Conservation (phyloP, 2,329 filamentous ascomycete genomes). For the Xylaria sp. region DNA sequence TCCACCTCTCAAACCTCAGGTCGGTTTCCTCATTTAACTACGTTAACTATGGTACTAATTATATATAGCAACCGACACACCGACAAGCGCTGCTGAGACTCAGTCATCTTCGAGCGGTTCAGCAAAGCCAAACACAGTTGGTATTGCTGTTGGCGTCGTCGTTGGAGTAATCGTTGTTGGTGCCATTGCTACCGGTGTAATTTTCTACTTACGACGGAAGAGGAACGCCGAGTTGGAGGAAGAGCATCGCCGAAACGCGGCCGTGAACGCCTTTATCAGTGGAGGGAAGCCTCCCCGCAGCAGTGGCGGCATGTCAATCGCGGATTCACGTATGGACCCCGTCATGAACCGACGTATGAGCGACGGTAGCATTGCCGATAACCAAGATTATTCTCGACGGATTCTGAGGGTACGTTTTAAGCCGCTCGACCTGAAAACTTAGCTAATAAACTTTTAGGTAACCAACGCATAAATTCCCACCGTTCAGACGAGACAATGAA, state of each 20-base stretch:
- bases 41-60: slow-evolving; percentile 7
- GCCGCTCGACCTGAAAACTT: background rate
- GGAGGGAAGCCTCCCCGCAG: slow-evolving; percentile 70
- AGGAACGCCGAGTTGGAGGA: slow-evolving; percentile 83
- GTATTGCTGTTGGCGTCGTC: slow-evolving; percentile 88
- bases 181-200: slow-evolving; percentile 73
- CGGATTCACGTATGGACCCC: slow-evolving; percentile 87
- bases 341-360: slow-evolving; percentile 88
- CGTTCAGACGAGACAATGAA: slow-evolving; percentile 50
- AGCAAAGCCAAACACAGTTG: slow-evolving; percentile 65
- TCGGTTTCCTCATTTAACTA: background rate
- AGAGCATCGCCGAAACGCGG: slow-evolving; percentile 83
- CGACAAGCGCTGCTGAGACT: slow-evolving; percentile 43
- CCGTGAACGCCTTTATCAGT: slow-evolving; percentile 80
- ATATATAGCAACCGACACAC: slow-evolving; percentile 25
- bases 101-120: slow-evolving; percentile 26
- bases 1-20: slow-evolving; percentile 25
- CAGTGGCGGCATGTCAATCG: slow-evolving; percentile 75
- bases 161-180: slow-evolving; percentile 79
- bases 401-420: slow-evolving; percentile 83
- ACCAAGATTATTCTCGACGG: slow-evolving; percentile 94
- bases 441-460: slow-evolving; percentile 43
- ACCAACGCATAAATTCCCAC: slow-evolving; percentile 50
- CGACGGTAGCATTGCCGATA: slow-evolving; percentile 95
- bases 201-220: slow-evolving; percentile 80